A percentile compares a stretch with the other conserved stretches of the same genome.
Evolutionary conservation across 176 grass and related monocot genomes (phyloP).

Genomic region (Bolboschoenus planiculmis): DNA sequence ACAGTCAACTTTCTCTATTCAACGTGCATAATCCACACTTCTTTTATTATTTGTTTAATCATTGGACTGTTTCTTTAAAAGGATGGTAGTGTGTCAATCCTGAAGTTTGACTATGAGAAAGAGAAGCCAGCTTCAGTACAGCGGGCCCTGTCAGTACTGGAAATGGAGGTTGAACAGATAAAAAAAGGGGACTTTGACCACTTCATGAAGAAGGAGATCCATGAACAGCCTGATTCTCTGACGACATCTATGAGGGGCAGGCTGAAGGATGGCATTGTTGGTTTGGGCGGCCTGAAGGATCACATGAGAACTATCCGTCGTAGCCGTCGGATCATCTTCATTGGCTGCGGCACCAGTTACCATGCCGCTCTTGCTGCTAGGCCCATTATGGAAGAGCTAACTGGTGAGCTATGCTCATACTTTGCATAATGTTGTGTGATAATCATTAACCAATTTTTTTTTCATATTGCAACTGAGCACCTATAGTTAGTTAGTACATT

Average conservation of each 20-base stretch:
- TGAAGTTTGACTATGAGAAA: conserved; percentile 76
- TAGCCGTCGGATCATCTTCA: conserved; percentile 76
- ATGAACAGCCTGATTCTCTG: conserved; percentile 85
- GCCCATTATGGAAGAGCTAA: conserved; percentile 82
- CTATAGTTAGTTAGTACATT: neutral
- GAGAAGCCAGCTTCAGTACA: conserved; percentile 88
- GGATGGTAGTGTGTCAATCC: conserved; percentile 83
- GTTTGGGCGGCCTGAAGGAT: conserved; percentile 87
- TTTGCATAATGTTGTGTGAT: neutral
- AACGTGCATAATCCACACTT: neutral
- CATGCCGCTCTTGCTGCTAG: conserved; percentile 84
- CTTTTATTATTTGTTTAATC: neutral
- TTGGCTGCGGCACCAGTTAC: conserved; percentile 93
- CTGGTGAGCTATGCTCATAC: conserved; percentile 36
- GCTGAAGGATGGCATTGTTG: conserved; percentile 57
- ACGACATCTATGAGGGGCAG: conserved; percentile 91
- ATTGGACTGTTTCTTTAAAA: conserved; percentile 18
- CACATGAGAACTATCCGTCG: conserved; percentile 74
- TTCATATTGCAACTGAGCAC: neutral
- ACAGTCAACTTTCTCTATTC: too few species aligned
- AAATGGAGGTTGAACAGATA: conserved; percentile 99
- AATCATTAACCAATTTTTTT: neutral
- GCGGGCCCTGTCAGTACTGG: conserved; percentile 84
- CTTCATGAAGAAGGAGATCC: conserved; percentile 98
- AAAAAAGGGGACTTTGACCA: conserved; percentile 93